A percentile compares a stretch with the other conserved stretches of the same genome.
Conservation (phyloP, 164 flowering plant genomes). For the grape (Vitis vinifera) region ASM3070453v1 NC_081821.1:6990501-6991000, state of each 20-base stretch:
- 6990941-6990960: not conserved
- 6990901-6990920: not conserved
- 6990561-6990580: too few species aligned
- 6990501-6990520: not conserved
- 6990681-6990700: not conserved
- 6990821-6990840: not conserved
- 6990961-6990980: not conserved
- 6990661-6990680: not conserved
- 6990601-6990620: not conserved
- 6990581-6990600: too few species aligned
- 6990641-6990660: not conserved
- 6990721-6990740: not conserved
- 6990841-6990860: not conserved
- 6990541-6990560: too few species aligned
- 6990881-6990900: conserved; percentile 3
- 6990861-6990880: conserved; percentile 2
- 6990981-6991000: not conserved
- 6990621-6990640: not conserved
- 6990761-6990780: not conserved
- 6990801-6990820: too few species aligned
- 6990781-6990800: not conserved
- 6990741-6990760: not conserved
- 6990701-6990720: not conserved
- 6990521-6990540: not conserved
- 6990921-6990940: not conserved